Evolutionary conservation across 2,329 filamentous ascomycete species (phyloP).

Genomic region (Diaporthe sp.): DNA sequence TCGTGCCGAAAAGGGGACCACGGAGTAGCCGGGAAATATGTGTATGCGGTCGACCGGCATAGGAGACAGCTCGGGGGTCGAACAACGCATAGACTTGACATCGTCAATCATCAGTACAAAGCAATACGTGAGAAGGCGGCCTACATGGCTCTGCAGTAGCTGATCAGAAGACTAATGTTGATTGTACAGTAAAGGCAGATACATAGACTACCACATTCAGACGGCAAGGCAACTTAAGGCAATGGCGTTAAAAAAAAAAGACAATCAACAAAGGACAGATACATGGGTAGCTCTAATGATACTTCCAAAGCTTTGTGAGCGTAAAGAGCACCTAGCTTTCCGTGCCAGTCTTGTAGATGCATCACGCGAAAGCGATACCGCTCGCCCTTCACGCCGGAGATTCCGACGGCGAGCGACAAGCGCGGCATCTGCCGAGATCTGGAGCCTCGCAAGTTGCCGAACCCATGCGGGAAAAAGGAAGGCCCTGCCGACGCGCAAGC

Average conservation of each 20-base stretch:
- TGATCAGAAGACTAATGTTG: not conserved
- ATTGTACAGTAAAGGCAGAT: slow-evolving; percentile 4
- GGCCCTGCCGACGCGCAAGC: slow-evolving; percentile 5
- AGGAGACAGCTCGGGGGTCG: not conserved
- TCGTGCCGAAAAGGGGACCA: not conserved
- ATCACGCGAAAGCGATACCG: not conserved
- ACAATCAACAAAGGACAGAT: not conserved
- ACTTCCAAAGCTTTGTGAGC: not conserved
- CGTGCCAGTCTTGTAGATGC: not conserved
- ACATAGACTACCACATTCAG: slow-evolving; percentile 15
- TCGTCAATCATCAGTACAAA: not conserved
- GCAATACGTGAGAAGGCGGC: not conserved
- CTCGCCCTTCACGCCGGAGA: not conserved
- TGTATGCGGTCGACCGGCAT: not conserved
- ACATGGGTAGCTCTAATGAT: no score
- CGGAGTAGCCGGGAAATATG: not conserved
- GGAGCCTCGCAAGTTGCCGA: slow-evolving; percentile 5
- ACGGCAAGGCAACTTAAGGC: slow-evolving; percentile 11
- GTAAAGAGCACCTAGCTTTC: not conserved
- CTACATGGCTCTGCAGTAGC: not conserved
- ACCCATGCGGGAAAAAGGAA: not conserved
- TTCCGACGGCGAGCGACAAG: not conserved
- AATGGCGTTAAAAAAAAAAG: not conserved
- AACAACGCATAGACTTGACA: not conserved
- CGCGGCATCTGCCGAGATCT: slow-evolving; percentile 16